Conservation (phyloP, 129 eudicot genomes). For the Dittrichia graveolens region DNA sequence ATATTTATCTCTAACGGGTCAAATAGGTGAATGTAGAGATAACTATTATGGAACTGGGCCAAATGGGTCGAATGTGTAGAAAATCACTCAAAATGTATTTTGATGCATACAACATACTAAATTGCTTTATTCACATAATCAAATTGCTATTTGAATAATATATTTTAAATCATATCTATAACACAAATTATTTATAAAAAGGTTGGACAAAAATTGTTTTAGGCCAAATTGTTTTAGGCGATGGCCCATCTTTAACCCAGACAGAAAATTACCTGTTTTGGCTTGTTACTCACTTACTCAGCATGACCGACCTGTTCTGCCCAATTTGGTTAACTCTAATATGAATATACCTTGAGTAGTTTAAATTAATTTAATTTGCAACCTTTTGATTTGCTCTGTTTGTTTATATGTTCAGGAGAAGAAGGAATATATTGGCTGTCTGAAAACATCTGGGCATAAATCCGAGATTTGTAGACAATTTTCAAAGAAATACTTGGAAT, state of each 20-base stretch:
- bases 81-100: neutral
- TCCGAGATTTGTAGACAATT: conserved; percentile 76
- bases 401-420: conserved; percentile 59
- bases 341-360: neutral
- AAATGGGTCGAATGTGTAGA: neutral
- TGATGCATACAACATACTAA: neutral
- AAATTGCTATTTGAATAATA: neutral
- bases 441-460: conserved; percentile 82
- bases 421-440: conserved; percentile 74
- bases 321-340: neutral
- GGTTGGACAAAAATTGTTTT: neutral
- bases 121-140: neutral
- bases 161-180: neutral
- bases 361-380: neutral
- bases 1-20: neutral
- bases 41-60: neutral
- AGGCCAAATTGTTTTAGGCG: neutral
- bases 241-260: neutral
- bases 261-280: neutral
- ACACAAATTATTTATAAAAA: neutral
- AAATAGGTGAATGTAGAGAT: neutral
- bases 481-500: conserved; percentile 80
- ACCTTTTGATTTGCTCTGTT: neutral
- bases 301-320: too few species aligned
- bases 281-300: neutral